phyloP scores from a whole-genome alignment of 768 basidiomycete species.

The Leccinum arenicola region DNA sequence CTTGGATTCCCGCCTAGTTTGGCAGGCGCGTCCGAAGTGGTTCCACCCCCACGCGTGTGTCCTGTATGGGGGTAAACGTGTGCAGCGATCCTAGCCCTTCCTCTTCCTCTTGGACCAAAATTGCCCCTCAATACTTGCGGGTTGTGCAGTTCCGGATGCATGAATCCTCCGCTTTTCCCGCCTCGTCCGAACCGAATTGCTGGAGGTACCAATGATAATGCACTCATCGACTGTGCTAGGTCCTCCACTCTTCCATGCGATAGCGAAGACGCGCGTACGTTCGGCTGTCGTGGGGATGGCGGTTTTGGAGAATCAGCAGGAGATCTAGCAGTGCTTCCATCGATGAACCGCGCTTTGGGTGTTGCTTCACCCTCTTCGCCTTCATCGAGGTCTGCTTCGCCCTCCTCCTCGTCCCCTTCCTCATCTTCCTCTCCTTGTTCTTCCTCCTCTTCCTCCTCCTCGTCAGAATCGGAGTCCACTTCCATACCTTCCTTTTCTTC shows the following conservation, averaged over 20 bases:
- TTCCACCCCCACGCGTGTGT: slow-evolving; percentile 9
- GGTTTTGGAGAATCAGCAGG: slow-evolving; percentile 19
- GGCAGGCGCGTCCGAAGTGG: background rate
- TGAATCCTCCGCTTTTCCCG: slow-evolving; percentile 53
- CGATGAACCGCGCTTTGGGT: slow-evolving; percentile 23
- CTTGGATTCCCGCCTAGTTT: slow-evolving; percentile 8
- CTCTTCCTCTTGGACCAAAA: slow-evolving; percentile 32
- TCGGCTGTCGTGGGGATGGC: slow-evolving; percentile 22
- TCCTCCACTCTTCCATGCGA: slow-evolving; percentile 40
- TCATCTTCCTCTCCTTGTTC: slow-evolving; percentile 13
- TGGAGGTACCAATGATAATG: slow-evolving; percentile 61
- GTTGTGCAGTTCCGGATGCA: slow-evolving; percentile 32
- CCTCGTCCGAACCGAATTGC: slow-evolving; percentile 76
- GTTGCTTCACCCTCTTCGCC: slow-evolving; percentile 26
- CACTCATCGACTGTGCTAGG: slow-evolving; percentile 45
- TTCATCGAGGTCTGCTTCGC: slow-evolving; percentile 18
- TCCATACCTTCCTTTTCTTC: slow-evolving; percentile 22
- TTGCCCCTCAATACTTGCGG: slow-evolving; percentile 28
- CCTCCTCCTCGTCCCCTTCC: slow-evolving; percentile 12
- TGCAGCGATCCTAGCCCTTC: slow-evolving; percentile 28
- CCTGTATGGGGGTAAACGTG: slow-evolving; percentile 16
- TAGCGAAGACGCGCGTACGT: slow-evolving; percentile 11
- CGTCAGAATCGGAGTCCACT: slow-evolving; percentile 19
- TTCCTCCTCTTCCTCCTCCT: slow-evolving; percentile 15
- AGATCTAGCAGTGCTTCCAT: slow-evolving; percentile 17